Evolutionary conservation across 805 yeast species (phyloP), one percentile per base, ranked within the genome.

Genomic region (Metschnikowia arizonensis): DNA sequence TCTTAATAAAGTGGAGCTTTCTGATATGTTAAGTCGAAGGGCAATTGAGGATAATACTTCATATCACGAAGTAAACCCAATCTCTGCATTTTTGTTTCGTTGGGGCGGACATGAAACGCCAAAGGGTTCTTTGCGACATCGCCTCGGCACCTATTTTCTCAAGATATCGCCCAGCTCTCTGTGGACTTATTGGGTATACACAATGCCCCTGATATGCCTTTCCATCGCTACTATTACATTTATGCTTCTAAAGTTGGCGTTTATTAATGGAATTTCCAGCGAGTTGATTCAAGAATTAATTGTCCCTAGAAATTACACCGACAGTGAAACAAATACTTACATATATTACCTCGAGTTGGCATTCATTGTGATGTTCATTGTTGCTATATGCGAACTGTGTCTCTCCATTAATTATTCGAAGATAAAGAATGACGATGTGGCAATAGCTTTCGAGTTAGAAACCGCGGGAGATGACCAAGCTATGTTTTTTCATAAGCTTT

Each of bases 1-100:
- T 63, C 64, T 82, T 25, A 74, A 82, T 38, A 71, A 88, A 44
- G 60, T 76, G 23, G 90, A 83, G 52, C 68, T 83, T 14, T 76
- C 76, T 12, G 88, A 82, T 48, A 58, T 81, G 33, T 50, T 54
- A 34, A 51, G 49, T 24, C 42, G 34, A 17, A 35, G 12, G 46
- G 36, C 7, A n/a, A 18, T 28, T 10, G 58, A 77, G 15, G 42
- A 34, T 3, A 15, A 15, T n/a, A 50, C 55, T n/a, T 52, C 49
- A 32, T 26, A 59, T 2, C 63, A 64, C 10, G 67, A 62, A 12
- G 61, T 58, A 3, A 64, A 65, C 44, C 46, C 56, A 9, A 41
- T 66, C 10, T 62, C 71, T 1, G 47, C 59, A 2, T 41, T 36
- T 5, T 51, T 67, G 24, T 50, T 66, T 25, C 50, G 54, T 8